Evolutionary conservation across 2,329 filamentous ascomycete genomes (phyloP).

Genomic region (Achaetomium macrosporum): DNA sequence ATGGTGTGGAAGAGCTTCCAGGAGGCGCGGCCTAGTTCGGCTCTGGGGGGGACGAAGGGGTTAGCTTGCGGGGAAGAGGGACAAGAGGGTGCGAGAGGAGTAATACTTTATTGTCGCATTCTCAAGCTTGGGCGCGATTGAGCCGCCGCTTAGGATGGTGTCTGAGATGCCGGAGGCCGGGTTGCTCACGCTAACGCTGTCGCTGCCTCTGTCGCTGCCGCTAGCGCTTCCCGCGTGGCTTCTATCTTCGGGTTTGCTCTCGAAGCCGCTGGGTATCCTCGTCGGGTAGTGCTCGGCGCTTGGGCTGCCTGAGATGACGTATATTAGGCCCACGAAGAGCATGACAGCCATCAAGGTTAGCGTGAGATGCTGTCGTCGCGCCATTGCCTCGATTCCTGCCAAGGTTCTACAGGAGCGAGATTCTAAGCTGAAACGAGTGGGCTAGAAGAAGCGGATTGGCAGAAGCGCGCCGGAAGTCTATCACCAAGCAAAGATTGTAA

Average conservation of each 20-base stretch:
- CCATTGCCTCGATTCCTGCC: conserved; percentile 35
- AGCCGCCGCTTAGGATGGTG: conserved; percentile 56
- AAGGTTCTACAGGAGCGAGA: neutral
- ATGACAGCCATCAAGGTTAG: conserved; percentile 49
- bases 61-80: conserved; percentile 9
- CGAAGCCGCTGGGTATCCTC: neutral
- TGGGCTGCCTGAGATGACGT: conserved; percentile 44
- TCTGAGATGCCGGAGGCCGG: conserved; percentile 38
- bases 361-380: conserved; percentile 48
- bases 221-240: conserved; percentile 14
- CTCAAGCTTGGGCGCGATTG: conserved; percentile 74
- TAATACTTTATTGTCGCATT: conserved; percentile 72
- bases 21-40: conserved; percentile 60
- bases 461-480: neutral
- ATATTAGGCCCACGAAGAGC: conserved; percentile 52
- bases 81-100: conserved; percentile 9
- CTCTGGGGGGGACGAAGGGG: conserved; percentile 33
- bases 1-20: conserved; percentile 69
- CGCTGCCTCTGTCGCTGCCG: conserved; percentile 19
- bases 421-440: neutral
- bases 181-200: conserved; percentile 17
- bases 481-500: neutral
- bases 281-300: conserved; percentile 1
- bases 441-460: too few species aligned
- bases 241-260: conserved; percentile 12